phyloP scores from a whole-genome alignment of 2,329 filamentous ascomycete species.

The Amylocarpus encephaloides region DNA sequence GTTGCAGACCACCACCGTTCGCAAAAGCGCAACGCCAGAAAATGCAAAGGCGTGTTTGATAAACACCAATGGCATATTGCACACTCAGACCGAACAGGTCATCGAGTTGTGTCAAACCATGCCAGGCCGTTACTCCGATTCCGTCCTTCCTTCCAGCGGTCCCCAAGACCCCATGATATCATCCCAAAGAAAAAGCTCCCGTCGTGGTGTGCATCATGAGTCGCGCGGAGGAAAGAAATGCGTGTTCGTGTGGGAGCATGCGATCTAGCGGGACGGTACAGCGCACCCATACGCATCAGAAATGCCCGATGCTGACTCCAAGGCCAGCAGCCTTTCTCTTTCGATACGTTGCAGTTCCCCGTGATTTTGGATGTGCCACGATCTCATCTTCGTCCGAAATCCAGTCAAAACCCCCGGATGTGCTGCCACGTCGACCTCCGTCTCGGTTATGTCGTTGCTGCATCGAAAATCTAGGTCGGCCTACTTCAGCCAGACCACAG shows the following conservation, averaged over 20 bases:
- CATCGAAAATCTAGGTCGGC: conserved; percentile 19
- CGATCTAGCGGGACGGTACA: conserved; percentile 10
- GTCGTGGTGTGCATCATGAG: conserved; percentile 37
- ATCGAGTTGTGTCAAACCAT: too few species aligned
- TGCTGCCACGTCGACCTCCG: not conserved
- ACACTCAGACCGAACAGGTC: too few species aligned
- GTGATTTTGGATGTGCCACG: conserved; percentile 10
- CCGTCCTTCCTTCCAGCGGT: conserved; percentile 6
- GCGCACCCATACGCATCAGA: conserved; percentile 13
- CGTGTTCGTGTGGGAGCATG: not conserved
- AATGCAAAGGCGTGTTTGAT: too few species aligned
- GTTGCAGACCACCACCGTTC: too few species aligned
- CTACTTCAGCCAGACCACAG: conserved; percentile 24
- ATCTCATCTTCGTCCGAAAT: conserved; percentile 16
- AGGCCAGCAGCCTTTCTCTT: conserved; percentile 15
- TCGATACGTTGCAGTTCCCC: conserved; percentile 14
- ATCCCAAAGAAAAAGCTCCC: conserved; percentile 31
- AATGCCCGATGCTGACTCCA: conserved; percentile 16
- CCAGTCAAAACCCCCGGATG: conserved; percentile 14
- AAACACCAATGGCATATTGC: too few species aligned
- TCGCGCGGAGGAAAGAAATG: conserved; percentile 6
- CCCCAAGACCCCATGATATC: conserved; percentile 14
- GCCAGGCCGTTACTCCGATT: not conserved
- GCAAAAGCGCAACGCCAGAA: too few species aligned
- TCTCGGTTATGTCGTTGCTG: not conserved